A percentile compares a stretch with the other conserved stretches of the same genome.
Evolutionary conservation across 1,284 basidiomycete genomes (phyloP).

Genomic region (Puccinia novopanici): DNA sequence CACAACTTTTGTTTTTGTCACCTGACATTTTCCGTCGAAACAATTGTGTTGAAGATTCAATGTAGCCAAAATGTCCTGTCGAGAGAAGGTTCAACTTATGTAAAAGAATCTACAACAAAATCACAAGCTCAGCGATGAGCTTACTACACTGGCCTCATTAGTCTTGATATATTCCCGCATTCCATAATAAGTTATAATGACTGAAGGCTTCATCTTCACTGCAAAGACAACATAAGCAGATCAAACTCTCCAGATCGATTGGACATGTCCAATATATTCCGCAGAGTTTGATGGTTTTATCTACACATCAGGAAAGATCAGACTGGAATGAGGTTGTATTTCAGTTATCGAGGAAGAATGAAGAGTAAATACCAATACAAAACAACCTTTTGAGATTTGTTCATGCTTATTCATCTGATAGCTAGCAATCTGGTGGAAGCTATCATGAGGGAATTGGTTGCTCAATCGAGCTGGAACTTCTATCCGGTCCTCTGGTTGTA

Average conservation of each 20-base stretch:
- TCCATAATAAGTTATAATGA: not conserved
- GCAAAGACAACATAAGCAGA: not conserved
- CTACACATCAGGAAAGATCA: not conserved
- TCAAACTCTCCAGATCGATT: not conserved
- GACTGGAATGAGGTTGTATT: not conserved
- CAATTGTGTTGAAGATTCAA: constrained; percentile 7
- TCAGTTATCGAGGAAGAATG: no score
- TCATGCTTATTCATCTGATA: not conserved
- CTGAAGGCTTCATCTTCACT: not conserved
- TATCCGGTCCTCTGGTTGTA: no score
- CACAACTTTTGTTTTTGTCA: not conserved
- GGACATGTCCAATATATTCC: not conserved
- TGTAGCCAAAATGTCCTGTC: not conserved
- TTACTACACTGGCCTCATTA: not conserved
- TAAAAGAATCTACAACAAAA: no score
- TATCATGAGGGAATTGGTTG: no score
- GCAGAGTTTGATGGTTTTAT: not conserved
- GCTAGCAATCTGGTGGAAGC: no score
- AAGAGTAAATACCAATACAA: not conserved
- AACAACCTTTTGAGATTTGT: not conserved
- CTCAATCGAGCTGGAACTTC: not conserved
- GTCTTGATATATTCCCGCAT: not conserved
- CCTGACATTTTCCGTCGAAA: no score
- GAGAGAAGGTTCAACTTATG: no score
- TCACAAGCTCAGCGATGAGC: not conserved